Evolutionary conservation across 2,329 filamentous ascomycete species (phyloP).

Genomic region (Diaporthe aspalathi): DNA sequence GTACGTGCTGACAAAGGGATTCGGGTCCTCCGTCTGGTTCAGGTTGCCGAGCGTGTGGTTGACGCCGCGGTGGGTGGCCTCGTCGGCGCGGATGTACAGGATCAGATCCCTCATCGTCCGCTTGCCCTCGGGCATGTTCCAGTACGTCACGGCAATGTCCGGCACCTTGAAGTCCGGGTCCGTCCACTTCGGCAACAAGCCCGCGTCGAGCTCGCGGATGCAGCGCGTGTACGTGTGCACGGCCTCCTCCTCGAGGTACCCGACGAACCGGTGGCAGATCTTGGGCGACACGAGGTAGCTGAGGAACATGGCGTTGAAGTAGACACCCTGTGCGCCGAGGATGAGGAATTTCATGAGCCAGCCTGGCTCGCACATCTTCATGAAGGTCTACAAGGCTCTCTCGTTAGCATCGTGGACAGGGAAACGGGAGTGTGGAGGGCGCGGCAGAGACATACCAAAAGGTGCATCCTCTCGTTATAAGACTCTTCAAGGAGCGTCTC

Average conservation of each 20-base stretch:
- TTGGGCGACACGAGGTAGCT: slow-evolving; percentile 87
- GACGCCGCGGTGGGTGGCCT: slow-evolving; percentile 91
- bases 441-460: slow-evolving; percentile 59
- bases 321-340: slow-evolving; percentile 91
- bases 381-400: slow-evolving; percentile 68
- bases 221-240: slow-evolving; percentile 94
- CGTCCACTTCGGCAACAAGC: slow-evolving; percentile 85
- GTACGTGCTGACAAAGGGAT: slow-evolving; percentile 89
- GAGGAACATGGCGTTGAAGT: slow-evolving; percentile 94
- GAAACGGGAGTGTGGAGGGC: not conserved
- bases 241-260: slow-evolving; percentile 96
- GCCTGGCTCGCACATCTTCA: slow-evolving; percentile 82
- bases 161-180: slow-evolving; percentile 78
- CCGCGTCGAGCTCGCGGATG: slow-evolving; percentile 86
- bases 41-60: slow-evolving; percentile 96
- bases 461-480: slow-evolving; percentile 94
- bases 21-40: slow-evolving; percentile 86
- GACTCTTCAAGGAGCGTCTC: slow-evolving; percentile 90
- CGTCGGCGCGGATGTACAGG: slow-evolving; percentile 79
- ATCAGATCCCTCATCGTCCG: slow-evolving; percentile 88
- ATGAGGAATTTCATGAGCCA: slow-evolving; percentile 94
- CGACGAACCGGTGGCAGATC: slow-evolving; percentile 94
- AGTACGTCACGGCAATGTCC: slow-evolving; percentile 91
- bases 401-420: not conserved
- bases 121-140: slow-evolving; percentile 89